Conservation (phyloP, 371 early-diverging fungal species). For the Mucor lusitanicus region DNA sequence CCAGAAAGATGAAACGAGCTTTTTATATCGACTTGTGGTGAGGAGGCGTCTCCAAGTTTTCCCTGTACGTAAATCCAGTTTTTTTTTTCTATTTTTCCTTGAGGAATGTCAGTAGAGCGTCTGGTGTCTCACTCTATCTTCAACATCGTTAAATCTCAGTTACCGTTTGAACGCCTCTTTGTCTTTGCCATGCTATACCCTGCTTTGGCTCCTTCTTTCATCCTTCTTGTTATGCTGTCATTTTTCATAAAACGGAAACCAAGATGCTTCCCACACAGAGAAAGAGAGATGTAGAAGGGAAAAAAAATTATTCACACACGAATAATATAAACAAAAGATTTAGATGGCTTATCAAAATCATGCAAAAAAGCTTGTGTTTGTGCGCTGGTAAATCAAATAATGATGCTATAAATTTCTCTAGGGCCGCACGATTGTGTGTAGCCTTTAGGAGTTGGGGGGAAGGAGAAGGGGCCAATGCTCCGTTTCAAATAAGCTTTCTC, state of each 20-base stretch:
- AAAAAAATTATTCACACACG: not conserved
- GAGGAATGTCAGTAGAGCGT: not conserved
- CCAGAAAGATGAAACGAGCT: not conserved
- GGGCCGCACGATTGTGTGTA: not conserved
- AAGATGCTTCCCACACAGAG: slow-evolving; percentile 1
- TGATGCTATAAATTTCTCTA: not conserved
- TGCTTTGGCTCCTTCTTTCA: not conserved
- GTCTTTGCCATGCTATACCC: too few relatives aligned
- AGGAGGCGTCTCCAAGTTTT: not conserved
- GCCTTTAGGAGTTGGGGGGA: not conserved
- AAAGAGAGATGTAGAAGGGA: not conserved
- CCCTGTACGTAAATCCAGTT: not conserved
- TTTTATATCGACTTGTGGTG: not conserved
- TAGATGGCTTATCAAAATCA: slow-evolving; percentile 1
- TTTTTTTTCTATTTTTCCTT: not conserved
- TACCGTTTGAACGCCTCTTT: not conserved
- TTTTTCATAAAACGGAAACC: not conserved
- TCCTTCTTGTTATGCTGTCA: too few relatives aligned
- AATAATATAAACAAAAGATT: not conserved
- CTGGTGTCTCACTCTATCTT: not conserved
- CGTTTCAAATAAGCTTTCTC: not conserved
- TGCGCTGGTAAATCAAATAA: not conserved
- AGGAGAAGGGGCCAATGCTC: not conserved
- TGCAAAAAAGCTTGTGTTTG: slow-evolving; percentile 1
- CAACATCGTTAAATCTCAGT: not conserved